Evolutionary conservation across 257 asterid genomes (phyloP).

Genomic region (Rubia yunnanensis): DNA sequence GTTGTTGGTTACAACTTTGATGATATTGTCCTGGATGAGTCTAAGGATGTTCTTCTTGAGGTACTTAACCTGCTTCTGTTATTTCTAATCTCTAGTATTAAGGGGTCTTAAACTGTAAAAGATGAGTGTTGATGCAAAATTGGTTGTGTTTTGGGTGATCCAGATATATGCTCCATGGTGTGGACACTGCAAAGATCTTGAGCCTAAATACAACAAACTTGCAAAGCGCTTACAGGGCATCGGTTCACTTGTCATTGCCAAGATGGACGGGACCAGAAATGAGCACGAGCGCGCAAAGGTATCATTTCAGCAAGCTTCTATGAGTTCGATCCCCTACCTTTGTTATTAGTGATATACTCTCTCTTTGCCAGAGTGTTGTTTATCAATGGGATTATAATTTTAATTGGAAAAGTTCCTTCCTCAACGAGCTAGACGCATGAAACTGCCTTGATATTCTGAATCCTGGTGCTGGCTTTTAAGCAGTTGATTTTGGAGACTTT

Average conservation of each 20-base stretch:
- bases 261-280: constrained; percentile 95
- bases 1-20: constrained; percentile 92
- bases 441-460: too few species aligned
- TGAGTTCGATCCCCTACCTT: background rate
- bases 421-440: too few species aligned
- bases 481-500: too few species aligned
- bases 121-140: background rate
- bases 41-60: constrained; percentile 98
- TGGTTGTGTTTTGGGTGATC: constrained; percentile 13
- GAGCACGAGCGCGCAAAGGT: constrained; percentile 99
- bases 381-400: background rate
- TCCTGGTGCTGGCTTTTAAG: too few species aligned
- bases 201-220: constrained; percentile 82
- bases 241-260: constrained; percentile 77
- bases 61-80: constrained; percentile 28
- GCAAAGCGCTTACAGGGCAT: constrained; percentile 65
- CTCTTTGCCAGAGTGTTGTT: too few species aligned
- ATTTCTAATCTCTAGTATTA: background rate
- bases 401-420: background rate
- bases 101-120: background rate
- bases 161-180: constrained; percentile 98
- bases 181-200: constrained; percentile 85
- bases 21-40: constrained; percentile 85
- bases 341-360: too few species aligned
- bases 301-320: background rate